A percentile compares a stretch with the other conserved stretches of the same genome.
These are phyloP conservation scores for Ogataea zsoltii DNA, from an alignment of 805 yeast genomes.

Conservation along the genomic window DNA sequence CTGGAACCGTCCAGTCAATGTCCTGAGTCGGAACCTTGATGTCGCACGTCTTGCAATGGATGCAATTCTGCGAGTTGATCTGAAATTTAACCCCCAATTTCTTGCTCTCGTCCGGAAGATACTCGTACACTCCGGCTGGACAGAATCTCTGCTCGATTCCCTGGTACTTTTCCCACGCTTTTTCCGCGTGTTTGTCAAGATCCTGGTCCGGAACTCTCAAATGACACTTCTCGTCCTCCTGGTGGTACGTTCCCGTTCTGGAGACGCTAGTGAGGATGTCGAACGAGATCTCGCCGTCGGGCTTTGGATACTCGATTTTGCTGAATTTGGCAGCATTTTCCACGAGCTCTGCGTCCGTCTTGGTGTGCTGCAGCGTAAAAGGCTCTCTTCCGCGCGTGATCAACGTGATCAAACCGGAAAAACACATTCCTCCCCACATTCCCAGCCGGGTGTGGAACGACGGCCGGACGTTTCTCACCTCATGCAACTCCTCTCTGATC, in stretches of 20 bases:
- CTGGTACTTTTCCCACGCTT: constrained; percentile 70
- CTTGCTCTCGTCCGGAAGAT: constrained; percentile 61
- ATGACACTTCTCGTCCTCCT: constrained; percentile 92
- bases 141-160: constrained; percentile 94
- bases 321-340: constrained; percentile 61
- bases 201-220: constrained; percentile 69
- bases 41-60: constrained; percentile 98
- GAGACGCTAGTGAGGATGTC: constrained; percentile 94
- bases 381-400: constrained; percentile 79
- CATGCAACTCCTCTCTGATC: constrained; percentile 80
- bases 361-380: constrained; percentile 74
- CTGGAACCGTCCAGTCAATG: constrained; percentile 96
- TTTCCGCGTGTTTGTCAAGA: constrained; percentile 62
- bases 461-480: constrained; percentile 90
- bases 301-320: constrained; percentile 90
- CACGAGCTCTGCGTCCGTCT: constrained; percentile 74
- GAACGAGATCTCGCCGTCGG: constrained; percentile 90
- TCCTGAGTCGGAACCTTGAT: constrained; percentile 95
- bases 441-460: constrained; percentile 81
- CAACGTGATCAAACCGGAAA: constrained; percentile 82
- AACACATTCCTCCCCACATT: constrained; percentile 74
- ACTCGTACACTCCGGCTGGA: constrained; percentile 98
- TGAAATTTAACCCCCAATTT: constrained; percentile 76
- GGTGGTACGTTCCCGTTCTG: constrained; percentile 94
- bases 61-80: constrained; percentile 95